A percentile compares a stretch with the other conserved stretches of the same genome.
Conservation (phyloP, 352 stramenopile species). For the Phytophthora agathidicida region DNA sequence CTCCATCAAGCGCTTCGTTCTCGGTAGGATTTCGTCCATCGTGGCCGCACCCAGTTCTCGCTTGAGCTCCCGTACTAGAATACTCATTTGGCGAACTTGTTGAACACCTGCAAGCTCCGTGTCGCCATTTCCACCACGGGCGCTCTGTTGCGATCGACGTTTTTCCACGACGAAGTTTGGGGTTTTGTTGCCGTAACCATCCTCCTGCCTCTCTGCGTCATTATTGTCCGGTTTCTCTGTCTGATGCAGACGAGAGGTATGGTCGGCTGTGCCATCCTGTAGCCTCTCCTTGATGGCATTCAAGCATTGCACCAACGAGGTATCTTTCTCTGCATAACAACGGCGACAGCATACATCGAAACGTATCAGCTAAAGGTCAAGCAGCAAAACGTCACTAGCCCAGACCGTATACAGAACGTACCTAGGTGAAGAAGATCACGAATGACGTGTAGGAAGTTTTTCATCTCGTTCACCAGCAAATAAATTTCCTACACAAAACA, state of each 20-base stretch:
- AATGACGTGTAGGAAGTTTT: slow-evolving; percentile 78
- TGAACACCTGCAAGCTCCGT: slow-evolving; percentile 57
- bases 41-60: slow-evolving; percentile 74
- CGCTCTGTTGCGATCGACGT: slow-evolving; percentile 4
- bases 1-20: slow-evolving; percentile 83
- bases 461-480: slow-evolving; percentile 87
- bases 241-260: slow-evolving; percentile 4
- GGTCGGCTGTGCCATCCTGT: slow-evolving; percentile 13
- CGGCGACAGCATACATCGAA: background rate
- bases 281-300: slow-evolving; percentile 51
- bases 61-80: slow-evolving; percentile 76
- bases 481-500: slow-evolving; percentile 68
- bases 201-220: slow-evolving; percentile 21
- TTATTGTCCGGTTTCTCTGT: slow-evolving; percentile 1
- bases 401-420: slow-evolving; percentile 32
- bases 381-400: background rate
- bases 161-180: slow-evolving; percentile 78
- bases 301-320: slow-evolving; percentile 56
- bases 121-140: slow-evolving; percentile 14
- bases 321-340: slow-evolving; percentile 42
- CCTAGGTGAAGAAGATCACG: slow-evolving; percentile 68
- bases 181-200: slow-evolving; percentile 10
- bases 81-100: slow-evolving; percentile 76
- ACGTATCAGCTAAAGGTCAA: background rate
- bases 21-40: slow-evolving; percentile 78